A percentile compares a stretch with the other conserved stretches of the same genome.
These are phyloP conservation scores for Apiotrichum gracile DNA, from an alignment of 1,284 basidiomycete genomes.

Conservation along the genomic window DNA sequence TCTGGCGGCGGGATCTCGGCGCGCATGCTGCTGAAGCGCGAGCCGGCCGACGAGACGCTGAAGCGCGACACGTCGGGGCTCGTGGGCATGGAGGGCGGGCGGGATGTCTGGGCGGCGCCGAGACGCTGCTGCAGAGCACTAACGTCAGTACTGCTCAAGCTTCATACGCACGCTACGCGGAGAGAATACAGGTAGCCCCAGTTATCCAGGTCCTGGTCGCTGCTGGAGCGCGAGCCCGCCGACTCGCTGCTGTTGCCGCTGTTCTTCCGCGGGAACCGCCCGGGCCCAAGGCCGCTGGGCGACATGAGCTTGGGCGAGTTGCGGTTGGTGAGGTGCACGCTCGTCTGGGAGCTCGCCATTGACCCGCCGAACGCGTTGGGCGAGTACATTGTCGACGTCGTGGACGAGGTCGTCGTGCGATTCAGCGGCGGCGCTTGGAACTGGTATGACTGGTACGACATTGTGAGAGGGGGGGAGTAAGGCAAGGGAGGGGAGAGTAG, in stretches of 20 bases:
- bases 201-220: conserved; percentile 34
- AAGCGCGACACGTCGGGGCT: not conserved
- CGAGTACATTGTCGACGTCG: not conserved
- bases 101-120: not conserved
- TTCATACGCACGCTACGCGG: conserved; percentile 38
- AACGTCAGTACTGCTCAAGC: not conserved
- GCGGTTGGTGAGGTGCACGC: not conserved
- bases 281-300: not conserved
- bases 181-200: conserved; percentile 41
- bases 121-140: conserved; percentile 17
- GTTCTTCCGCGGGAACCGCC: not conserved
- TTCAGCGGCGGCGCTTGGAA: not conserved
- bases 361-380: not conserved
- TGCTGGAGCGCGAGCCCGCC: not conserved
- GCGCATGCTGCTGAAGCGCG: not conserved
- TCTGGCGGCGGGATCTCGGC: conserved; percentile 7
- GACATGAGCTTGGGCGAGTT: not conserved
- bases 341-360: not conserved
- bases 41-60: not conserved
- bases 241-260: not conserved
- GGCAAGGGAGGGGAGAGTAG: too few species aligned
- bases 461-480: not conserved
- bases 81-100: not conserved
- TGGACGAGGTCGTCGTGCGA: not conserved
- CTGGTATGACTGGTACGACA: not conserved